A percentile compares a stretch with the other conserved stretches of the same genome.
These are phyloP conservation scores for Thoreauomyces humboldtii DNA, from an alignment of 192 early-diverging fungal genomes.

Conservation along the genomic window DNA sequence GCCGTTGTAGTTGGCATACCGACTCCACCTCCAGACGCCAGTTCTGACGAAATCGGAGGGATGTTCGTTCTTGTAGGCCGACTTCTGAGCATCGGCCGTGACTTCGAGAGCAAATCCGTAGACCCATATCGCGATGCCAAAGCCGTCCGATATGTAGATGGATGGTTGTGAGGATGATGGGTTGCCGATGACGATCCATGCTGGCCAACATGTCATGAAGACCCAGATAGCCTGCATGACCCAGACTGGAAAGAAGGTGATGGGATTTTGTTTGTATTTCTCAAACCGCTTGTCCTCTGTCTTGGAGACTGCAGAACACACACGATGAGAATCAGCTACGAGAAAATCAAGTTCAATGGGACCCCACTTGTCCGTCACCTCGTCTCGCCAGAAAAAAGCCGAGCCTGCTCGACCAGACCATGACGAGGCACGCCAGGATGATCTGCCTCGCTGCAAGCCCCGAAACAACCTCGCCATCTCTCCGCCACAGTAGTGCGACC, in stretches of 20 bases:
- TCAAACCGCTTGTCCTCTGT: constrained; percentile 54
- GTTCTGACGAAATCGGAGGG: constrained; percentile 45
- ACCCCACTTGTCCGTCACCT: neutral
- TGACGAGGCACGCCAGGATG: constrained; percentile 29
- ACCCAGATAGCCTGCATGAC: constrained; percentile 54
- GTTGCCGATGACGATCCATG: constrained; percentile 46
- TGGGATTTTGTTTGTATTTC: constrained; percentile 40
- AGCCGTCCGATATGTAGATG: constrained; percentile 32
- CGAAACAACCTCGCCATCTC: constrained; percentile 4
- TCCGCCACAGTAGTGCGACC: constrained; percentile 37
- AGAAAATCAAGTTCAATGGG: neutral
- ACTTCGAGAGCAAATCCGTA: constrained; percentile 48
- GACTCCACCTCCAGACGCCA: constrained; percentile 44
- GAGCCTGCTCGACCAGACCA: constrained; percentile 44
- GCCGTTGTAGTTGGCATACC: constrained; percentile 56
- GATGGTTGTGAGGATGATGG: constrained; percentile 29
- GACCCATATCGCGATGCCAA: constrained; percentile 46
- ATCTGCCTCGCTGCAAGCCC: constrained; percentile 41
- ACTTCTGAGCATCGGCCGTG: constrained; percentile 51
- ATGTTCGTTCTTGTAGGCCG: constrained; percentile 42
- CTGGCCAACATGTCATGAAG: constrained; percentile 49
- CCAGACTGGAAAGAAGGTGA: constrained; percentile 45
- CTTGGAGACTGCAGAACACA: too few species aligned
- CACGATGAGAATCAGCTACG: too few species aligned
- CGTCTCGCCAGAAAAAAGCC: constrained; percentile 48